These are phyloP conservation scores for Aspergillus tubingensis DNA, from an alignment of 2,329 filamentous ascomycete species.

Conservation along the genomic window DNA sequence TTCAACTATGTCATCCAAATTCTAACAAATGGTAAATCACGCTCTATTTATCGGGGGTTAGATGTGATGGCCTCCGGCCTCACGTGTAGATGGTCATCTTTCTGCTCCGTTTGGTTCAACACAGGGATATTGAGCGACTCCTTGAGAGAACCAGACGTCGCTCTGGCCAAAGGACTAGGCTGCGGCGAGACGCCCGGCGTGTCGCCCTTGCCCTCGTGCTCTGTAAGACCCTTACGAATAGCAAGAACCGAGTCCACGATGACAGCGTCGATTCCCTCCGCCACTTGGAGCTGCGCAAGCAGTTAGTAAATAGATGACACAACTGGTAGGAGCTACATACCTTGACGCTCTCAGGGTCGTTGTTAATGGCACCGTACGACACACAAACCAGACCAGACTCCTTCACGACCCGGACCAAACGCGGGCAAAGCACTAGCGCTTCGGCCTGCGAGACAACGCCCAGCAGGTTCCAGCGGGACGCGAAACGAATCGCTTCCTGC, in stretches of 20 bases:
- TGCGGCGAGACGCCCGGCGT: constrained; percentile 27
- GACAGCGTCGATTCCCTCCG: constrained; percentile 94
- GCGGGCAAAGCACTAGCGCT: constrained; percentile 83
- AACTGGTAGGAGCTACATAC: constrained; percentile 53
- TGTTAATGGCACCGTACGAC: constrained; percentile 89
- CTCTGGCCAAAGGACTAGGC: constrained; percentile 26
- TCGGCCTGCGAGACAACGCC: constrained; percentile 89
- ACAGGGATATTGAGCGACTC: constrained; percentile 28
- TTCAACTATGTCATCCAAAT: background rate
- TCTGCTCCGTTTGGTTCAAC: constrained; percentile 28
- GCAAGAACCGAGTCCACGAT: constrained; percentile 95
- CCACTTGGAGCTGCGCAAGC: constrained; percentile 72
- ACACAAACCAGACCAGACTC: constrained; percentile 92
- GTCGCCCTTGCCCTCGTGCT: constrained; percentile 31
- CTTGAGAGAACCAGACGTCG: constrained; percentile 22
- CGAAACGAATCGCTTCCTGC: constrained; percentile 94
- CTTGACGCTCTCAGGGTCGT: constrained; percentile 81
- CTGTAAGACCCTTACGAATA: constrained; percentile 84
- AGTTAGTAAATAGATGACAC: constrained; percentile 11
- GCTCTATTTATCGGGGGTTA: background rate
- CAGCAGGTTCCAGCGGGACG: constrained; percentile 89
- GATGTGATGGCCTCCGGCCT: constrained; percentile 17
- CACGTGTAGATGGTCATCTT: constrained; percentile 22
- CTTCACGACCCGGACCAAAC: constrained; percentile 89
- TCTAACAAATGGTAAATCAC: background rate